These are phyloP conservation scores for Metschnikowia drakensbergensis DNA, from an alignment of 805 yeast species.

Conservation along the genomic window DNA sequence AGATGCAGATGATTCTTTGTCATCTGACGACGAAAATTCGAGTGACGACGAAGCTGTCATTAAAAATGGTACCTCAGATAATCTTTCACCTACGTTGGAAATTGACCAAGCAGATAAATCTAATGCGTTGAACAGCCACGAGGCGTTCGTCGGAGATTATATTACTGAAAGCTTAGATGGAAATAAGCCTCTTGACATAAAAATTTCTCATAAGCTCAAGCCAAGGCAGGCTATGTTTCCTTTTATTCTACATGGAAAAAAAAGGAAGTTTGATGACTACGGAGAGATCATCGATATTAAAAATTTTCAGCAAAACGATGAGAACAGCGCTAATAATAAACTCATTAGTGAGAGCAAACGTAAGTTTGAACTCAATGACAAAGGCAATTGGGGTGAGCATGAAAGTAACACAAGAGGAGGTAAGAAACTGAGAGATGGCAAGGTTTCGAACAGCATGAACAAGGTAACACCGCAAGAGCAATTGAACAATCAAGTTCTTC, in stretches of 20 bases:
- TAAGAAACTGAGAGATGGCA: slow-evolving; percentile 19
- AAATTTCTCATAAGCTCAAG: slow-evolving; percentile 41
- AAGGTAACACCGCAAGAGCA: slow-evolving; percentile 42
- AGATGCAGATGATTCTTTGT: slow-evolving; percentile 19
- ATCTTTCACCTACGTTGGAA: neutral
- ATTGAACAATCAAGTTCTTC: slow-evolving; percentile 38
- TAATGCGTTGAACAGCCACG: slow-evolving; percentile 38
- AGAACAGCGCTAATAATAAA: slow-evolving; percentile 41
- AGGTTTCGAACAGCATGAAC: slow-evolving; percentile 18
- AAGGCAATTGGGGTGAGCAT: slow-evolving; percentile 26
- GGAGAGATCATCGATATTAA: slow-evolving; percentile 72
- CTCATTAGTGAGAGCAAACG: slow-evolving; percentile 37
- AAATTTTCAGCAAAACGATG: slow-evolving; percentile 53
- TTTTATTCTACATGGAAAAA: slow-evolving; percentile 44
- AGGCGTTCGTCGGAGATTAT: slow-evolving; percentile 37
- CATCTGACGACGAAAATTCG: slow-evolving; percentile 26
- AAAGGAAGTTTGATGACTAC: slow-evolving; percentile 75
- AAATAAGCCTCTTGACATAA: slow-evolving; percentile 52
- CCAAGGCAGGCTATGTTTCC: slow-evolving; percentile 74
- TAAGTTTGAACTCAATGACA: slow-evolving; percentile 32
- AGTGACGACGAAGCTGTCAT: slow-evolving; percentile 29
- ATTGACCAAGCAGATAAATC: neutral
- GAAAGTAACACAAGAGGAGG: slow-evolving; percentile 12
- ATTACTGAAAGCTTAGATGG: slow-evolving; percentile 37
- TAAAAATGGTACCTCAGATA: neutral